phyloP scores from a whole-genome alignment of 768 basidiomycete genomes.

The Leccinum arenicola region DNA sequence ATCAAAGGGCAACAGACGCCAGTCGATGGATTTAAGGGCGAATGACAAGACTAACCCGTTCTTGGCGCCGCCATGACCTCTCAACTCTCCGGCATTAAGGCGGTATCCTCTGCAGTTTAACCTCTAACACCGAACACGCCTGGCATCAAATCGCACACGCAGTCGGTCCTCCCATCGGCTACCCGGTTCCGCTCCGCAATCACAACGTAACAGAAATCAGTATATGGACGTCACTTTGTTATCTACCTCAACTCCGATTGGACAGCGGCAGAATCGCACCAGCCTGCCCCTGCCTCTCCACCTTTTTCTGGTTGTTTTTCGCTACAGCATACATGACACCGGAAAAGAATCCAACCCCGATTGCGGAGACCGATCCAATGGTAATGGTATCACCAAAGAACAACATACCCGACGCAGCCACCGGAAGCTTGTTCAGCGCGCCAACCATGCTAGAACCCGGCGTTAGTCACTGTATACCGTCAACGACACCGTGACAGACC shows the following conservation, averaged over 20 bases:
- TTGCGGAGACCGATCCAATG: slow-evolving; percentile 82
- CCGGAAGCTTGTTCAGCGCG: slow-evolving; percentile 94
- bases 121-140: neutral
- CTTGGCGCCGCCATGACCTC: neutral
- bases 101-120: slow-evolving; percentile 14
- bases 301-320: slow-evolving; percentile 88
- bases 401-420: slow-evolving; percentile 97
- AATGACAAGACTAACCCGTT: neutral
- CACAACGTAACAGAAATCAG: neutral
- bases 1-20: slow-evolving; percentile 10
- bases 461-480: slow-evolving; percentile 7
- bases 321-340: slow-evolving; percentile 91
- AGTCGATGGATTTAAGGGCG: slow-evolving; percentile 9
- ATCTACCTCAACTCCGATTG: slow-evolving; percentile 38
- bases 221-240: neutral
- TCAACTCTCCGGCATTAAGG: slow-evolving; percentile 30
- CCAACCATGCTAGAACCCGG: slow-evolving; percentile 78
- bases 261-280: slow-evolving; percentile 63
- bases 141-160: neutral
- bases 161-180: neutral
- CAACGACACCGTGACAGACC: slow-evolving; percentile 41
- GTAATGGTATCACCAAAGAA: slow-evolving; percentile 94
- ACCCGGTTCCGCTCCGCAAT: neutral
- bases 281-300: slow-evolving; percentile 53
- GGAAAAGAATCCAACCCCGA: slow-evolving; percentile 86